A percentile compares a stretch with the other conserved stretches of the same genome.
phyloP scores from a whole-genome alignment of 805 yeast species.

The Ogataea corticis region DNA sequence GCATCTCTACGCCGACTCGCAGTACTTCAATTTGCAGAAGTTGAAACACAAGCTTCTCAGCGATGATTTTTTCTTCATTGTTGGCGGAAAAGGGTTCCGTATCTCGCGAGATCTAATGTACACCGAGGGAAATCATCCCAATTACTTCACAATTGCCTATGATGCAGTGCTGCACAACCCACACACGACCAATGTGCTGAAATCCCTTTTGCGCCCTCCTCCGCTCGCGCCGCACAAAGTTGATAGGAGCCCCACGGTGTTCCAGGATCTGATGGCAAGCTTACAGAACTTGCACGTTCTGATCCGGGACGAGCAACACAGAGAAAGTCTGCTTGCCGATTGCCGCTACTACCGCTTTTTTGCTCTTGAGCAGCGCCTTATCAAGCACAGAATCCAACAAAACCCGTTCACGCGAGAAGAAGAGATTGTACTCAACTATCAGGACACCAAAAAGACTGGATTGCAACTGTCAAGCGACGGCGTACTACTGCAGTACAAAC shows the following conservation, averaged over 20 bases:
- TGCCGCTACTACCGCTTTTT: constrained; percentile 75
- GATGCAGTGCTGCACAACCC: constrained; percentile 54
- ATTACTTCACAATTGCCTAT: constrained; percentile 68
- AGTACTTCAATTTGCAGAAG: constrained; percentile 65
- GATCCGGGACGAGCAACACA: constrained; percentile 52
- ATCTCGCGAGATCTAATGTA: constrained; percentile 56
- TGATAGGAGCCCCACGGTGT: constrained; percentile 53
- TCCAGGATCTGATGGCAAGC: constrained; percentile 53
- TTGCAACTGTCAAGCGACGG: constrained; percentile 4
- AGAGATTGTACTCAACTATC: constrained; percentile 56
- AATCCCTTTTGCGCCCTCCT: constrained; percentile 70
- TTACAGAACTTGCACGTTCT: constrained; percentile 55
- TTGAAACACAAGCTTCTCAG: constrained; percentile 49
- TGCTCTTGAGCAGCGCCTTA: constrained; percentile 69
- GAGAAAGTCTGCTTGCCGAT: constrained; percentile 61
- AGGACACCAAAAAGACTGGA: constrained; percentile 47
- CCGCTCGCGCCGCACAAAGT: constrained; percentile 61
- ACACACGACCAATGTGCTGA: constrained; percentile 35
- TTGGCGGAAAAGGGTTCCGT: constrained; percentile 63
- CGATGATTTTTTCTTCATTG: constrained; percentile 55
- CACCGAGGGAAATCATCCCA: constrained; percentile 70
- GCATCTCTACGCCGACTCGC: constrained; percentile 66
- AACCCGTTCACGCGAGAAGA: constrained; percentile 54
- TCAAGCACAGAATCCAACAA: constrained; percentile 48
- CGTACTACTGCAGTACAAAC: constrained; percentile 36